A percentile compares a stretch with the other conserved stretches of the same genome.
phyloP scores from a whole-genome alignment of 768 basidiomycete genomes.

The Symmetrospora coprosmae region DNA sequence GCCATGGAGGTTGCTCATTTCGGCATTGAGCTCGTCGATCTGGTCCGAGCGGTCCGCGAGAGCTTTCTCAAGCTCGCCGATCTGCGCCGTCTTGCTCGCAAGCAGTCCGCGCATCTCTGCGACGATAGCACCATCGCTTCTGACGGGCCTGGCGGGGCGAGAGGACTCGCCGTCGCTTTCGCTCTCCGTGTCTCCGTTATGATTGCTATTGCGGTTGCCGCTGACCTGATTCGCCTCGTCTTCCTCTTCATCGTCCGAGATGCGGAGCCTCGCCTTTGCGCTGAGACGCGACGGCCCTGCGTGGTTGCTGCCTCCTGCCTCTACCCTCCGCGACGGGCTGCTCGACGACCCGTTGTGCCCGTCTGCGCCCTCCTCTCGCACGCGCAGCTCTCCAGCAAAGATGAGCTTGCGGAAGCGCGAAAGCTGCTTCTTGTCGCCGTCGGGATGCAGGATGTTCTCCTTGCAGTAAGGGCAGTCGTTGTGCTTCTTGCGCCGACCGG shows the following conservation, averaged over 20 bases:
- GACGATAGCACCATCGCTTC: too few species aligned
- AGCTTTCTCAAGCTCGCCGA: neutral
- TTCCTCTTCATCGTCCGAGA: neutral
- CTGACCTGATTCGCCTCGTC: neutral
- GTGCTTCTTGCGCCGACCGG: neutral
- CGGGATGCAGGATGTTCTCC: neutral
- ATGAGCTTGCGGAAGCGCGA: conserved; percentile 3
- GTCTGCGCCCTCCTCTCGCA: neutral
- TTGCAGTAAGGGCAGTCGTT: neutral
- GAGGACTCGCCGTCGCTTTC: too few species aligned
- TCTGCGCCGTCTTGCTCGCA: neutral
- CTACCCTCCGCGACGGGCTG: neutral
- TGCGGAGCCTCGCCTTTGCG: neutral
- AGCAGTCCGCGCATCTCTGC: conserved; percentile 5
- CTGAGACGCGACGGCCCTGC: too few species aligned
- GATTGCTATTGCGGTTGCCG: neutral
- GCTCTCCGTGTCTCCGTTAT: neutral
- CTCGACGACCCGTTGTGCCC: neutral
- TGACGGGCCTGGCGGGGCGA: too few species aligned
- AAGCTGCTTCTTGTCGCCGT: neutral
- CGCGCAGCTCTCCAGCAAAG: neutral
- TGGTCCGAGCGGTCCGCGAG: neutral
- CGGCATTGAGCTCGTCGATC: neutral
- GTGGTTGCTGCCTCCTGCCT: too few species aligned
- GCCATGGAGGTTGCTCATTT: neutral